Base-by-base conservation (phyloP, 2,329 filamentous ascomycete genomes). In the Xylariaceae sp. region DNA sequence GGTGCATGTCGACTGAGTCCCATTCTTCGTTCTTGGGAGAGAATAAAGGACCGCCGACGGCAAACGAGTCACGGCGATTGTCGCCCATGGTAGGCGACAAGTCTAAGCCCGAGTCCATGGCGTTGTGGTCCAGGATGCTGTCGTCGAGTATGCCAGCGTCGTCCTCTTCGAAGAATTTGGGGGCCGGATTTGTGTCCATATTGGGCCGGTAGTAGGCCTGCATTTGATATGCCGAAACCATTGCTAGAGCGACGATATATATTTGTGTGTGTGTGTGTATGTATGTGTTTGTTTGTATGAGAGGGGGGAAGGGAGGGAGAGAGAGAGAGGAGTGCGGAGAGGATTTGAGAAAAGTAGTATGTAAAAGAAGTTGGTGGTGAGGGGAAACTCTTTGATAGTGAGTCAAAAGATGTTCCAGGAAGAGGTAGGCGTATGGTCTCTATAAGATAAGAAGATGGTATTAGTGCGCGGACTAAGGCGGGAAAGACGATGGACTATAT, bases 1-100 rank as follows among this genome's bases (percentile, higher is more conserved):
- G 80, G 69, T 84, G 81, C 81, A 85, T 83, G 58, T 85, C 82
- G 56, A 84, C 78, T 12, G 80, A 78, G 57, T 81, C 79, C 83
- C 82, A 86, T 62, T 83, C 74, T 64, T 86, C 82, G 7, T 78
- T 76, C 72, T 86, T 86, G 61, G 82, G 82, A 26, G 83, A 86
- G 74, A 86, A 85, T 61, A 86, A 73, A 55, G 80, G 72, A 12
- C 76, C 71, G 51, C 77, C 75, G 47, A 83, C 76, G 59, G 77
- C 80, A 66, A 85, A 85, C 1, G 83, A 86, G 58, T 85, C 82
- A 70, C 82, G 76, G 64, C 83, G 76, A 75, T 81, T 84, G 65
- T 77, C 78, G 61, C 74, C 74, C 79, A 85, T 83, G 62, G 77
- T 77, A 40, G 83, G 82, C 50, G 83, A 85, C 72, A 85, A 78